Conservation (phyloP, 352 stramenopile species). For the Phytophthora constricta region DNA sequence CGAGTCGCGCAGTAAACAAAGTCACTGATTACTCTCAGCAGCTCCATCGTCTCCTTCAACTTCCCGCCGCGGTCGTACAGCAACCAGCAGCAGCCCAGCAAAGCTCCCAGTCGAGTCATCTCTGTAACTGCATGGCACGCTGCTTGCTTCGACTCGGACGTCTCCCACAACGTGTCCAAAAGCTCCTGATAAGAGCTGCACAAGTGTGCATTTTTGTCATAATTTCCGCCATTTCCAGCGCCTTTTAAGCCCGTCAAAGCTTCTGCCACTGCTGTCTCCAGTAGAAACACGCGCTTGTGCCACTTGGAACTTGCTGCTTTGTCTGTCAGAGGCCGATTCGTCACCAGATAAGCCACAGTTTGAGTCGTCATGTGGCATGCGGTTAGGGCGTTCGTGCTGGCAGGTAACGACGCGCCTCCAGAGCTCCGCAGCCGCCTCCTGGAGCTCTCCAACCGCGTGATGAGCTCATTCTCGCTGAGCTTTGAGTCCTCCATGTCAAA, state of each 20-base stretch:
- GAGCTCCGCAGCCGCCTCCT: constrained; percentile 22
- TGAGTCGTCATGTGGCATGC: constrained; percentile 33
- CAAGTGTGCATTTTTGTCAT: constrained; percentile 18
- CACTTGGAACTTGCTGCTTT: constrained; percentile 24
- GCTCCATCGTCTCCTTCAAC: constrained; percentile 15
- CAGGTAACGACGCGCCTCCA: constrained; percentile 3
- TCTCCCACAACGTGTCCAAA: constrained; percentile 15
- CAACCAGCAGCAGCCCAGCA: constrained; percentile 47
- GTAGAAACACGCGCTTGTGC: constrained; percentile 32
- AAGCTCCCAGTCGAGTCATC: constrained; percentile 31
- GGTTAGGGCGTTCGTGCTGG: constrained; percentile 15
- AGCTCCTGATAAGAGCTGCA: constrained; percentile 29
- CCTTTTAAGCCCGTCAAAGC: constrained; percentile 2
- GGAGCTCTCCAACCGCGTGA: constrained; percentile 13
- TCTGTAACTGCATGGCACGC: constrained; percentile 2
- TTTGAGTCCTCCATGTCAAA: too few species aligned
- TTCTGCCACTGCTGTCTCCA: constrained; percentile 30
- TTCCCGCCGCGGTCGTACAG: constrained; percentile 30
- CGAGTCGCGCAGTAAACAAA: constrained; percentile 12
- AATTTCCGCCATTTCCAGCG: constrained; percentile 3
- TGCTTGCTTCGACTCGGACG: neutral
- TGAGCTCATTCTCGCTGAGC: constrained; percentile 26
- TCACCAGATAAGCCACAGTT: constrained; percentile 29
- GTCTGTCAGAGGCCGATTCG: constrained; percentile 14
- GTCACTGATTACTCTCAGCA: constrained; percentile 35